These are phyloP conservation scores for Davidsoniella neocaledoniae DNA, from an alignment of 2,329 filamentous ascomycete genomes.

Conservation along the genomic window DNA sequence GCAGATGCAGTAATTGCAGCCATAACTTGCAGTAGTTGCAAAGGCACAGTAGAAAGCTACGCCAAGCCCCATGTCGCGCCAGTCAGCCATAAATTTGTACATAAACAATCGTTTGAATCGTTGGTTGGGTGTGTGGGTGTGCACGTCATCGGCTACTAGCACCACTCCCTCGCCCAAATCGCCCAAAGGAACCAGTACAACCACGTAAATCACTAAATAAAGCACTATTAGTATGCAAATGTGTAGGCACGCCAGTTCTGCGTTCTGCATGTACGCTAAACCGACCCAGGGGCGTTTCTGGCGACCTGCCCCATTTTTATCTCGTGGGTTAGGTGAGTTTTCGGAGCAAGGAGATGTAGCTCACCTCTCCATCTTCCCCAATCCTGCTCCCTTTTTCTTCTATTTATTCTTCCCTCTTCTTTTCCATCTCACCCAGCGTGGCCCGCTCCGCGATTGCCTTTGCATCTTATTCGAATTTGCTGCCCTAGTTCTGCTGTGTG, in stretches of 20 bases:
- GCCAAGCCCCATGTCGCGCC: conserved; percentile 6
- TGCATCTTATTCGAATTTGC: not conserved
- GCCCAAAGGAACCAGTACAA: conserved; percentile 1
- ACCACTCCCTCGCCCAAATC: conserved; percentile 4
- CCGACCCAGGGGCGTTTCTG: conserved; percentile 2
- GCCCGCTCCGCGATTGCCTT: conserved; percentile 10
- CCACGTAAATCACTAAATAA: conserved; percentile 10
- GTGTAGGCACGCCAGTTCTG: conserved; percentile 7
- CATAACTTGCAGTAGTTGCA: too few species aligned
- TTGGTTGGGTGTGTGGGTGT: not conserved
- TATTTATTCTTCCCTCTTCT: conserved; percentile 14
- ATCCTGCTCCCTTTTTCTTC: conserved; percentile 14
- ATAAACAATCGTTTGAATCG: conserved; percentile 1
- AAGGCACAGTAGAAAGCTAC: too few species aligned
- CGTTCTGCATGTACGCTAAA: conserved; percentile 3
- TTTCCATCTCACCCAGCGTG: conserved; percentile 8
- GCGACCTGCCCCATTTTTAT: conserved; percentile 13
- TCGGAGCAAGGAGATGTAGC: conserved; percentile 13
- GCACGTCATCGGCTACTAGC: not conserved
- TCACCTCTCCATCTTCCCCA: conserved; percentile 15
- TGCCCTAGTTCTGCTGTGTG: not conserved
- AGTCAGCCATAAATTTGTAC: not conserved
- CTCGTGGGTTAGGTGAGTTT: conserved; percentile 15
- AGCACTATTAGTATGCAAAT: not conserved
- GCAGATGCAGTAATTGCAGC: too few species aligned